Conservation (phyloP, 2,329 filamentous ascomycete genomes). For the Botryosphaeria dothidea region DNA sequence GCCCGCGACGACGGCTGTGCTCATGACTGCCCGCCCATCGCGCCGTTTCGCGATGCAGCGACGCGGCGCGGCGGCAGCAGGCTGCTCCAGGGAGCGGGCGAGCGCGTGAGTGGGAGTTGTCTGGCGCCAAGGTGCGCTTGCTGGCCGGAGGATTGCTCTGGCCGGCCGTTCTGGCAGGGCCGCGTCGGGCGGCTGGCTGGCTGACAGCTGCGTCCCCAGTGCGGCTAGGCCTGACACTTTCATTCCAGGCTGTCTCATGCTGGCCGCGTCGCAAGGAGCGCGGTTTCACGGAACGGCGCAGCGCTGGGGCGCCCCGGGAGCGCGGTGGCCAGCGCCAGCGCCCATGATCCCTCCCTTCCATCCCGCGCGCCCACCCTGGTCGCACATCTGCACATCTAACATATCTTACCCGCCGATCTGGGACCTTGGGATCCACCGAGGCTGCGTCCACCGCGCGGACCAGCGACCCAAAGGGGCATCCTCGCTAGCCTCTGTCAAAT, state of each 20-base stretch:
- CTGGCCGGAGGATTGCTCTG: not conserved
- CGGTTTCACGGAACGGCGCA: slow-evolving; percentile 14
- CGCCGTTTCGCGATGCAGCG: too few species aligned
- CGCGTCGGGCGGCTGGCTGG: not conserved
- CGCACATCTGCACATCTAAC: slow-evolving; percentile 21
- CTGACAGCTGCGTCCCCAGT: not conserved
- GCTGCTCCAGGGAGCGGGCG: not conserved
- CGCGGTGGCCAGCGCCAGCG: not conserved
- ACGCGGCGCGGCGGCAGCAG: not conserved
- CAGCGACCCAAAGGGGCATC: slow-evolving; percentile 18
- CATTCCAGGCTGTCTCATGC: slow-evolving; percentile 12
- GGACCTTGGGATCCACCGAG: slow-evolving; percentile 19
- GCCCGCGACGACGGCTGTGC: not conserved
- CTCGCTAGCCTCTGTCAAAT: slow-evolving; percentile 17
- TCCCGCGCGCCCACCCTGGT: slow-evolving; percentile 18
- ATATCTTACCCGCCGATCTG: slow-evolving; percentile 21
- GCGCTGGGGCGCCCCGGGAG: slow-evolving; percentile 11
- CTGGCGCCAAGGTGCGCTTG: not conserved
- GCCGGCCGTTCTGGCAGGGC: not conserved
- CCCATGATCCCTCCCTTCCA: slow-evolving; percentile 16
- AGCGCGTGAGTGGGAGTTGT: not conserved
- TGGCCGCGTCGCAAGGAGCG: slow-evolving; percentile 14
- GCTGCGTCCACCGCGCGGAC: slow-evolving; percentile 17
- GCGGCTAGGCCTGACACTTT: not conserved
- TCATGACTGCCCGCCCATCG: too few species aligned